Conservation (phyloP, 1,284 basidiomycete species). For the Fomitopsis betulina region DNA sequence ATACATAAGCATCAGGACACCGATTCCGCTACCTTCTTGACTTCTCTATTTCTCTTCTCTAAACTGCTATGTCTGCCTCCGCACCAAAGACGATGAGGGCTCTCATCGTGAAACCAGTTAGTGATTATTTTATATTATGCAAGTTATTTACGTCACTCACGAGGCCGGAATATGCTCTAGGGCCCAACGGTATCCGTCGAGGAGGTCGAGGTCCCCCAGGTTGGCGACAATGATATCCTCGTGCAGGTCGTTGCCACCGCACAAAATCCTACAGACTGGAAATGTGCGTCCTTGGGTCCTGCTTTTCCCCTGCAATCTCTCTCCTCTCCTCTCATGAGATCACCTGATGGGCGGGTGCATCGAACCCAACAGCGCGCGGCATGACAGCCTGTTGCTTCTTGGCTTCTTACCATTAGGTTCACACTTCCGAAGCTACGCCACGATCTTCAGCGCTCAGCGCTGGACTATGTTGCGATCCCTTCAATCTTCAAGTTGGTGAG, state of each 20-base stretch:
- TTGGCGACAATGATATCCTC: constrained; percentile 23
- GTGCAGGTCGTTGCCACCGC: constrained; percentile 20
- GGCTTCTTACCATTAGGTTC: neutral
- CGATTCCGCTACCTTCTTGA: neutral
- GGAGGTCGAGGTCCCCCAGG: constrained; percentile 19
- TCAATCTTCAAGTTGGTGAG: neutral
- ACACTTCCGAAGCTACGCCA: neutral
- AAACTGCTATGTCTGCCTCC: neutral
- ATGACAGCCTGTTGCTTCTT: neutral
- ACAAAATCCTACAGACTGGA: constrained; percentile 25
- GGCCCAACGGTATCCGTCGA: constrained; percentile 13
- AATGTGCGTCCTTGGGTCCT: constrained; percentile 12
- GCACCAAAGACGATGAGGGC: constrained; percentile 13
- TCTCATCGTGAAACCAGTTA: constrained; percentile 12
- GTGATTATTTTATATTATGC: neutral
- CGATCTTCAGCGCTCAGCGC: constrained; percentile 2
- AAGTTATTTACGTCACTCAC: neutral
- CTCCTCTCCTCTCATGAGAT: neutral
- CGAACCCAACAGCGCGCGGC: neutral
- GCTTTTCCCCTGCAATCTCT: neutral
- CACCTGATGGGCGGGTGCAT: neutral
- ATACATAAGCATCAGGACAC: constrained; percentile 1
- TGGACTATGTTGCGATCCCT: neutral
- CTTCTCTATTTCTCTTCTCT: neutral
- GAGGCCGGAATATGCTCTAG: neutral